Base-by-base conservation (phyloP, 2,329 filamentous ascomycete species). In the Volutella citrinella region DNA sequence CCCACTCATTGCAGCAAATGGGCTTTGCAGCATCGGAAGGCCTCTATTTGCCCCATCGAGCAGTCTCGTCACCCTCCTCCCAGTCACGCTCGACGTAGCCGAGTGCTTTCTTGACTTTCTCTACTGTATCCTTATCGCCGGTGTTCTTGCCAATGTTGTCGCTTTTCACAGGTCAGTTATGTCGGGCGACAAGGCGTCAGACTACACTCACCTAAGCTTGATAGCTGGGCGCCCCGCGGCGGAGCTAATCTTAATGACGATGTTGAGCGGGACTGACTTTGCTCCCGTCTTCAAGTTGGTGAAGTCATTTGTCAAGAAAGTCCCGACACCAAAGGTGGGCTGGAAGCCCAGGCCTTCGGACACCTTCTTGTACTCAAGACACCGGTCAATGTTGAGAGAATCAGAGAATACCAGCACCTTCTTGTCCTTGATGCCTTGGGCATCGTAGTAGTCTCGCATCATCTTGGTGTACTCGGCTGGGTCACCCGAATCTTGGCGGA, bases 401-500 rank as follows among this genome's bases (percentile, higher is more conserved):
- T 98, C 93, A 0, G 91, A 97, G 59, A 97, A 98, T 4, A 98
- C 91, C 40, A 98, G 84, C 0, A 78, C 80, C 71, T 97, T 97
- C 66, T 82, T 82, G 4, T 84, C 85, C 32, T 71, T 80, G 60
- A 96, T 85, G 5, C 81, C 81, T 48, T 84, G 73, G 12, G 68
- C 60, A 46, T 89, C 78, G 62, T 95, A 96, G 62, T 95, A 96
- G 3, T 80, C 69, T 27, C 82, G 80, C 72, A 93, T 87, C 64
- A 79, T 65, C 60, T 83, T 81, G 48, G 94, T 78, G 55, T 91
- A 96, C 34, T 82, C 75, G 14, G 79, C 69, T 4, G 90, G 90
- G 59, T 95, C 86, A 10, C 90, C 90, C 4, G 88, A 95, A 57
- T 96, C 90, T 60, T 96, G 90, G 22, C 90, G 80, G 25, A 95